Evolutionary conservation across 768 basidiomycete genomes (phyloP).

Genomic region (Amanita subjunquillea): DNA sequence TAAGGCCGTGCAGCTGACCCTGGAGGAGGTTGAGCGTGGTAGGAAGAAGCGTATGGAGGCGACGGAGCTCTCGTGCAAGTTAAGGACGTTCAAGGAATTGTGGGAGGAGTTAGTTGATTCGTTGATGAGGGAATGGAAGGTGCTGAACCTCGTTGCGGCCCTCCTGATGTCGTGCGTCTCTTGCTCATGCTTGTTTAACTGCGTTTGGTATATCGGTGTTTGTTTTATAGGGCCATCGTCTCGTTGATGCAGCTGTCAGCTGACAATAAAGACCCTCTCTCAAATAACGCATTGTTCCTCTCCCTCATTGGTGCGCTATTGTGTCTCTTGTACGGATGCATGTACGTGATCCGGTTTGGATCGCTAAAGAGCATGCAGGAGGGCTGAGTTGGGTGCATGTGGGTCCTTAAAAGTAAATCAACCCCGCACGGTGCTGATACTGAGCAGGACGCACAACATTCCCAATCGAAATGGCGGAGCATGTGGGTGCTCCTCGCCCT

Average conservation of each 20-base stretch:
- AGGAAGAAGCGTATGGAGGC: conserved; percentile 8
- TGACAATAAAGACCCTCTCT: conserved; percentile 41
- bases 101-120: conserved; percentile 22
- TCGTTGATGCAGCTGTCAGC: conserved; percentile 22
- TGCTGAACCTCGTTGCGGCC: conserved; percentile 22
- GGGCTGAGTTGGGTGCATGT: conserved; percentile 70
- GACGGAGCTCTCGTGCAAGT: conserved; percentile 40
- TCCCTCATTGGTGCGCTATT: conserved; percentile 50
- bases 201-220: neutral
- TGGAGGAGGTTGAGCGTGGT: conserved; percentile 51
- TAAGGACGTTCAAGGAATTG: conserved; percentile 23
- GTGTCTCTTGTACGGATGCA: conserved; percentile 54
- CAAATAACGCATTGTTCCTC: conserved; percentile 43
- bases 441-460: conserved; percentile 44
- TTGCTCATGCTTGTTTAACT: no score
- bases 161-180: conserved; percentile 19
- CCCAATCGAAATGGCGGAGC: conserved; percentile 23
- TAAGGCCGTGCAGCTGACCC: conserved; percentile 67
- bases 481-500: conserved; percentile 28
- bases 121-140: conserved; percentile 24
- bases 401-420: conserved; percentile 1
- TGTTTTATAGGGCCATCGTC: conserved; percentile 19
- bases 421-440: neutral
- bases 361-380: conserved; percentile 46
- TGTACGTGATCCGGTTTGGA: conserved; percentile 55